These are phyloP conservation scores for Camptophora hylomeconis DNA, from an alignment of 2,329 filamentous ascomycete genomes.

Conservation along the genomic window DNA sequence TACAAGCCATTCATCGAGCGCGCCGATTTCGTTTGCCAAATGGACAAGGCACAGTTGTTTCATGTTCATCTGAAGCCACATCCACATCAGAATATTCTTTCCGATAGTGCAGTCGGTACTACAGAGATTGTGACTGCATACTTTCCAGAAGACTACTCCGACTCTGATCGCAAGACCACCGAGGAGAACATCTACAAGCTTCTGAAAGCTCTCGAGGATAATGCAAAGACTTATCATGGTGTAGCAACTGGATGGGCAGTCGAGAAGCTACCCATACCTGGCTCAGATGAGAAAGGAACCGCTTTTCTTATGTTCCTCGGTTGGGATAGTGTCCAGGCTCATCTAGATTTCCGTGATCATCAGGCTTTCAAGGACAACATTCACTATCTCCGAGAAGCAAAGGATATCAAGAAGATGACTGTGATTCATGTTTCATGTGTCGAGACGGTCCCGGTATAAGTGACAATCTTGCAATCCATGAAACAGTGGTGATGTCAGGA, in stretches of 20 bases:
- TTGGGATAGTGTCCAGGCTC: constrained; percentile 28
- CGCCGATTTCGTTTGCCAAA: constrained; percentile 11
- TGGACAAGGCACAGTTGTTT: constrained; percentile 8
- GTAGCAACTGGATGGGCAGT: constrained; percentile 16
- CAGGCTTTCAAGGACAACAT: constrained; percentile 25
- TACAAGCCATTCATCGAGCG: constrained; percentile 16
- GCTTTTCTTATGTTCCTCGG: constrained; percentile 21
- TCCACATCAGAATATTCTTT: constrained; percentile 14
- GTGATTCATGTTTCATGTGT: constrained; percentile 19
- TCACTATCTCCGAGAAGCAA: constrained; percentile 10
- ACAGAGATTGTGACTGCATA: constrained; percentile 18
- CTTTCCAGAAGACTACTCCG: constrained; percentile 13
- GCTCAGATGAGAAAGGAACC: constrained; percentile 19
- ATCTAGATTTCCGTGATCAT: constrained; percentile 24
- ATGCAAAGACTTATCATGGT: constrained; percentile 13
- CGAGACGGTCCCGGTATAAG: too few species aligned
- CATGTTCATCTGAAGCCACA: constrained; percentile 18
- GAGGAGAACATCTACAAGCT: constrained; percentile 12
- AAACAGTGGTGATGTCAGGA: too few species aligned
- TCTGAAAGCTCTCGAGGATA: constrained; percentile 5
- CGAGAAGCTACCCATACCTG: constrained; percentile 20
- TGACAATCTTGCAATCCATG: too few species aligned
- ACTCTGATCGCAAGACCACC: constrained; percentile 13
- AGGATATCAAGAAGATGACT: constrained; percentile 14
- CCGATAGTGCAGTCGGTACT: constrained; percentile 8